These are phyloP conservation scores for Beta macrorhiza DNA, from an alignment of 179 eudicot species.

Conservation along the genomic window DNA sequence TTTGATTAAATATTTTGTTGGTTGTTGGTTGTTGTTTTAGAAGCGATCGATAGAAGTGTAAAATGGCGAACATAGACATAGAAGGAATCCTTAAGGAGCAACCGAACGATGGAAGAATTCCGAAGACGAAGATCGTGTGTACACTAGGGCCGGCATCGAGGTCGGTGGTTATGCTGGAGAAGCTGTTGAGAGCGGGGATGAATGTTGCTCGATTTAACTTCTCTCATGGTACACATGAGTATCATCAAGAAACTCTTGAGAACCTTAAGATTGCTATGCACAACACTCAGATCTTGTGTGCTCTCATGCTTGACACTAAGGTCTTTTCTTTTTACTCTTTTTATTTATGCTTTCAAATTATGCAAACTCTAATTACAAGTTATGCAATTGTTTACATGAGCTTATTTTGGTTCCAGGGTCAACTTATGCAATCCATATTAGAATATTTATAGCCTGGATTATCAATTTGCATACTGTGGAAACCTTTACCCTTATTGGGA, in stretches of 20 bases:
- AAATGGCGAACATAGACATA: too few relatives aligned
- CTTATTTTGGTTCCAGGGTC: background rate
- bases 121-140: too few relatives aligned
- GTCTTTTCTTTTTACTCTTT: constrained; percentile 25
- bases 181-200: constrained; percentile 79
- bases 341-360: background rate
- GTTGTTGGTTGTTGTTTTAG: too few relatives aligned
- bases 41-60: too few relatives aligned
- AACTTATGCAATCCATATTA: background rate
- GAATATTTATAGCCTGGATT: background rate
- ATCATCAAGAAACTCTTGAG: constrained; percentile 74
- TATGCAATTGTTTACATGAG: background rate
- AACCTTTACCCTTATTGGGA: background rate
- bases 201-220: constrained; percentile 82
- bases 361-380: background rate
- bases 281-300: constrained; percentile 73
- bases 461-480: background rate
- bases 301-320: constrained; percentile 94
- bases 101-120: too few relatives aligned
- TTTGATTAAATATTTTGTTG: too few relatives aligned
- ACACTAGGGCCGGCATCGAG: too few relatives aligned
- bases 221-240: constrained; percentile 81
- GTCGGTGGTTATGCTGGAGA: constrained; percentile 70
- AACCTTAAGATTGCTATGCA: constrained; percentile 75
- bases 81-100: too few relatives aligned